Conservation (phyloP, 192 early-diverging fungal species). For the Dissophora globulifera region DNA sequence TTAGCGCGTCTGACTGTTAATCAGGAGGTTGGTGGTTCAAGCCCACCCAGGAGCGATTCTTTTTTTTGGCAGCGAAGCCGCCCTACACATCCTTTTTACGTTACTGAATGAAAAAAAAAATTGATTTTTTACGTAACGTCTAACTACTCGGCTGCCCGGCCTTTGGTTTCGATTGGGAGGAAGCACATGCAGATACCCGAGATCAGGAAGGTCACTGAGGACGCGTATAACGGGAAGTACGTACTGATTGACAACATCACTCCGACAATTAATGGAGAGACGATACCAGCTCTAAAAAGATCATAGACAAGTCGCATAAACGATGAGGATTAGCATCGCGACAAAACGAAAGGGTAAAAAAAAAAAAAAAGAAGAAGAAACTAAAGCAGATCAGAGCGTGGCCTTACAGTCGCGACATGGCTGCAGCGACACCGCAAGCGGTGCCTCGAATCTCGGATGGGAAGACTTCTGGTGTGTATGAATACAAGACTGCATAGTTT, state of each 20-base stretch:
- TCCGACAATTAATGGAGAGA: constrained; percentile 80
- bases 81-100: no score
- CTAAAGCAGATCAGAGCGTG: neutral
- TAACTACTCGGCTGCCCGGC: constrained; percentile 46
- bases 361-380: neutral
- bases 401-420: constrained; percentile 72
- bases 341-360: neutral
- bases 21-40: constrained; percentile 73
- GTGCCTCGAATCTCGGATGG: constrained; percentile 80
- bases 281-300: constrained; percentile 66
- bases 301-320: neutral
- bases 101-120: no score
- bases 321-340: neutral
- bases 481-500: constrained; percentile 88
- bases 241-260: constrained; percentile 66
- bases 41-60: constrained; percentile 66
- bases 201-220: constrained; percentile 63
- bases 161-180: constrained; percentile 78
- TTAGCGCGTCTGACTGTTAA: constrained; percentile 71
- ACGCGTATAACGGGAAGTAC: constrained; percentile 73
- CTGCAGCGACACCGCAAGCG: constrained; percentile 80
- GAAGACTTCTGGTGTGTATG: constrained; percentile 92
- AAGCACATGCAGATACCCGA: constrained; percentile 72
- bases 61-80: no score
- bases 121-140: no score